Base-by-base conservation (phyloP, 2,329 filamentous ascomycete genomes). In the Stemphylium vesicarium region DNA sequence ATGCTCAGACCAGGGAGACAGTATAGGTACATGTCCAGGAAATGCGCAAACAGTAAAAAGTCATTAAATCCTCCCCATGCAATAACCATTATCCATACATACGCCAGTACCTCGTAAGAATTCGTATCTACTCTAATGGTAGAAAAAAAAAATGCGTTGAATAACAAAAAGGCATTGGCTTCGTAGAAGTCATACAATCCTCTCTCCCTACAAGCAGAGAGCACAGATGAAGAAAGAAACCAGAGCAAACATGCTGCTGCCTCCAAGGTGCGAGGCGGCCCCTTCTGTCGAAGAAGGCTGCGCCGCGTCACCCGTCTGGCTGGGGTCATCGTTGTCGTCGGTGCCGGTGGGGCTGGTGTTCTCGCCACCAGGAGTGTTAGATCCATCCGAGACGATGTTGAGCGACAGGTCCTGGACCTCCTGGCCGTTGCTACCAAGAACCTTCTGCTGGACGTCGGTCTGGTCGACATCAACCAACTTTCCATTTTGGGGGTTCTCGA, bases 321-420 rank as follows among this genome's bases (percentile, higher is more conserved):
- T 57, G 18, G 52, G 52, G 12, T 55, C 33, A 36, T 31, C 24
- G 35, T 3, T 13, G 18, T 24, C 16, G 12, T 20, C 45, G 12
- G 44, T 50, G 18, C 39, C 35, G 45, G 48, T 62, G 6, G 63
- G 59, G 37, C 55, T 71, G 11, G 69, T 69, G 29, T 50, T 68
- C 50, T 77, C 73, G 31, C 80, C 80, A n/a, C 65, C 66, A 5
- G 86, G 86, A 15, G 76, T 74, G 66, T 89, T 88, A 70, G 79
- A 81, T 58, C 81, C 72, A 52, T 82, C 81, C 9, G 75, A 59
- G 45, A 86, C 71, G 11, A 81, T 73, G 47, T 77, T 83, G 64
- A 92, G 85, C 32, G 81, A 81, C 62, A 91, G 84, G 63, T 85
- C 82, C 44, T 82, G 79, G 65, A 96, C 83, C 59, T 84, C 75